phyloP scores from a whole-genome alignment of 2,329 filamentous ascomycete species.

The Xylaria sp. region DNA sequence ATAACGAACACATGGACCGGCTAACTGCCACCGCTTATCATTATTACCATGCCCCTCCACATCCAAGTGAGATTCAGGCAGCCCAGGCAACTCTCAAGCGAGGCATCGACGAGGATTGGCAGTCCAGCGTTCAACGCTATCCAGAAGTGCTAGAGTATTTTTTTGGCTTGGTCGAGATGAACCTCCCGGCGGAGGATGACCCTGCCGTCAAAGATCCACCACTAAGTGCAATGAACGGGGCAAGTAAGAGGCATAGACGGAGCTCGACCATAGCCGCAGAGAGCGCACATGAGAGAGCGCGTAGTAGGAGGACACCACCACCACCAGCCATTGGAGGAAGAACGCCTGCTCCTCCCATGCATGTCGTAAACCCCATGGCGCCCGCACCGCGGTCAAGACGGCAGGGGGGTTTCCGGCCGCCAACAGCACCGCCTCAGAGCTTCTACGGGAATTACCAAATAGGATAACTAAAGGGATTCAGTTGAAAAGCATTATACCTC shows the following conservation, averaged over 20 bases:
- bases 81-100: constrained; percentile 75
- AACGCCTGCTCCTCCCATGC: constrained; percentile 54
- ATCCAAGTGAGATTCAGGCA: constrained; percentile 70
- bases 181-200: constrained; percentile 72
- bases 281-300: constrained; percentile 50
- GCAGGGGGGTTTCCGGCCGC: constrained; percentile 40
- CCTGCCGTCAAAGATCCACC: constrained; percentile 69
- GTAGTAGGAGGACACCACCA: constrained; percentile 53
- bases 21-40: constrained; percentile 66
- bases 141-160: constrained; percentile 87
- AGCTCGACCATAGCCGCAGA: constrained; percentile 54
- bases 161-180: constrained; percentile 75
- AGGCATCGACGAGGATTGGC: constrained; percentile 84
- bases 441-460: constrained; percentile 40
- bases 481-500: constrained; percentile 9
- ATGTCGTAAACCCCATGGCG: constrained; percentile 47
- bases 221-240: constrained; percentile 63
- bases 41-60: constrained; percentile 67
- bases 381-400: constrained; percentile 42
- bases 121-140: constrained; percentile 77
- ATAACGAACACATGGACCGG: constrained; percentile 66
- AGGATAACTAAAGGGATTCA: constrained; percentile 18
- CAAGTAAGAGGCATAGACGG: constrained; percentile 61
- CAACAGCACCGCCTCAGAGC: constrained; percentile 45
- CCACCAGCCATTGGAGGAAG: constrained; percentile 55